Conservation (phyloP, 1,139 yeast genomes). For the Blastobotrys arbuscula region DNA sequence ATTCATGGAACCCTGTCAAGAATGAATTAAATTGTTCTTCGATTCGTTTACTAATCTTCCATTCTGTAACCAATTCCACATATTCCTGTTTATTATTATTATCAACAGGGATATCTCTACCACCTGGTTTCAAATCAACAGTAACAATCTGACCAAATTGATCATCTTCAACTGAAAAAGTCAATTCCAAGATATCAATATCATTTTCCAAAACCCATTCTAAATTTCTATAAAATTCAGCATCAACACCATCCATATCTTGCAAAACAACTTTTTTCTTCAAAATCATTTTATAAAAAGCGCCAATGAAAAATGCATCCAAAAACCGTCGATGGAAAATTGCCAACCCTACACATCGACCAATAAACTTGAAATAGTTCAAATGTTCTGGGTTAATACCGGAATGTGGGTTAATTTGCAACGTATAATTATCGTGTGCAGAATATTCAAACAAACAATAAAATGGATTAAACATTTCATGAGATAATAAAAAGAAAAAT, state of each 20-base stretch:
- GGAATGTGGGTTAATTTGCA: constrained; percentile 97
- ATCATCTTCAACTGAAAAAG: constrained; percentile 94
- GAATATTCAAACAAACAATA: constrained; percentile 96
- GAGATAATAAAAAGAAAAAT: constrained; percentile 90
- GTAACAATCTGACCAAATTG: constrained; percentile 90
- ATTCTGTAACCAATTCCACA: constrained; percentile 90
- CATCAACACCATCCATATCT: constrained; percentile 99
- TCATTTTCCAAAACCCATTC: constrained; percentile 96
- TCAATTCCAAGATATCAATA: constrained; percentile 76
- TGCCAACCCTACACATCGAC: constrained; percentile 96
- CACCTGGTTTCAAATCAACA: constrained; percentile 85
- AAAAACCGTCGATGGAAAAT: constrained; percentile 96
- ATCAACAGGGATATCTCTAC: constrained; percentile 82
- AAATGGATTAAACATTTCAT: constrained; percentile 98
- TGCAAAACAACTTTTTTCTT: constrained; percentile 90
- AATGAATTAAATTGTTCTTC: constrained; percentile 95
- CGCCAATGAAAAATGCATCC: constrained; percentile 98
- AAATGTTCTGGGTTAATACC: constrained; percentile 97
- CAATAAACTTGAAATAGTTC: constrained; percentile 95
- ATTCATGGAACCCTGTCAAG: constrained; percentile 93
- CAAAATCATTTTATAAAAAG: constrained; percentile 95
- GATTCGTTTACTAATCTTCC: constrained; percentile 91
- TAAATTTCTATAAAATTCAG: constrained; percentile 88
- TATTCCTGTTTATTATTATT: constrained; percentile 94
- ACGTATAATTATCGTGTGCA: constrained; percentile 94